Conservation (phyloP, 1,139 yeast genomes). For the Lodderomyces metapsilosis region DNA sequence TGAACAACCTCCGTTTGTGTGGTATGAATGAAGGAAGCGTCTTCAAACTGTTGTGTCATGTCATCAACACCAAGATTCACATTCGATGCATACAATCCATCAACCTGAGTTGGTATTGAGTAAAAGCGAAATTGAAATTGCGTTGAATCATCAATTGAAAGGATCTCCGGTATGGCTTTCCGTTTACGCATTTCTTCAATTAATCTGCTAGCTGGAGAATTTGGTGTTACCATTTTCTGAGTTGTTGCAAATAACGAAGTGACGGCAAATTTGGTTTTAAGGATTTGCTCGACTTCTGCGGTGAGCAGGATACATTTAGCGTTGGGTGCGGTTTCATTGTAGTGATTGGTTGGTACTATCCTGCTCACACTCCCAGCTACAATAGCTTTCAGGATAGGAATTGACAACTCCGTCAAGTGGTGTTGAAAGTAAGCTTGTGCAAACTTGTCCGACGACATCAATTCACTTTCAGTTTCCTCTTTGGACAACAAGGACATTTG, state of each 20-base stretch:
- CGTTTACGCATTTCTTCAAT: slow-evolving; percentile 4
- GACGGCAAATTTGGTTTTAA: background rate
- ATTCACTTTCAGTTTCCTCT: background rate
- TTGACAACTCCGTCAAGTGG: background rate
- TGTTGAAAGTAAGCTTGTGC: background rate
- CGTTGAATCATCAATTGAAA: background rate
- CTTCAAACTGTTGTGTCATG: slow-evolving; percentile 1
- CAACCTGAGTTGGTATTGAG: background rate
- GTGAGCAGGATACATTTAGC: background rate
- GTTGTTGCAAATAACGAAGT: background rate
- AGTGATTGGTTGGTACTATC: background rate
- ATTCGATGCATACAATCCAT: background rate
- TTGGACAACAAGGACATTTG: background rate
- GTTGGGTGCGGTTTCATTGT: background rate
- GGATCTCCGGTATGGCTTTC: background rate
- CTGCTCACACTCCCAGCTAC: background rate
- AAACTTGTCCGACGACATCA: background rate
- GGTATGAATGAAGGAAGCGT: background rate
- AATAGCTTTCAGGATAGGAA: background rate
- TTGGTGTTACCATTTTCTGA: slow-evolving; percentile 3
- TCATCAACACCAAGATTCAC: background rate
- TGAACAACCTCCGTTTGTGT: background rate
- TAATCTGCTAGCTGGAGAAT: slow-evolving; percentile 3
- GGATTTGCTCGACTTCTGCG: background rate
- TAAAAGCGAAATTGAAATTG: slow-evolving; percentile 3